A percentile compares a stretch with the other conserved stretches of the same genome.
phyloP scores from a whole-genome alignment of 2,329 filamentous ascomycete species.

The Scedosporium dehoogii region DNA sequence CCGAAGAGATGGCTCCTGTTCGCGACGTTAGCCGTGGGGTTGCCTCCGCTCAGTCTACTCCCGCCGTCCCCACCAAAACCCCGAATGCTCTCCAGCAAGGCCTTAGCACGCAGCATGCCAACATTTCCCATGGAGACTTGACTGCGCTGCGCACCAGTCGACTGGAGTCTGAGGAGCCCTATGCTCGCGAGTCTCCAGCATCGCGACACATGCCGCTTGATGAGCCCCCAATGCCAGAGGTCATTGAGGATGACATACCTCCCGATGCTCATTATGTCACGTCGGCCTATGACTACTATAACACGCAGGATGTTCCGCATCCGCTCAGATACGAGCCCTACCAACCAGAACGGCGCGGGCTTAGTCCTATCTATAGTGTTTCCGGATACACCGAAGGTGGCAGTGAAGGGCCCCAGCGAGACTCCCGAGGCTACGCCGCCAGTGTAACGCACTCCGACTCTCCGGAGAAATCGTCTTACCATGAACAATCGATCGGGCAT shows the following conservation, averaged over 20 bases:
- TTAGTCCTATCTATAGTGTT: constrained; percentile 88
- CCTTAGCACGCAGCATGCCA: constrained; percentile 59
- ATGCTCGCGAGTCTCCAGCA: background rate
- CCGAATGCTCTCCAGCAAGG: constrained; percentile 46
- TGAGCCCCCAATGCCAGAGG: background rate
- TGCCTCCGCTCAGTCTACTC: constrained; percentile 50
- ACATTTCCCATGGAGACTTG: constrained; percentile 50
- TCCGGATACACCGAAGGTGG: constrained; percentile 67
- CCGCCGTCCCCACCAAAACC: constrained; percentile 52
- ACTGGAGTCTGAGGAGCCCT: background rate
- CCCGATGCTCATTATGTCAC: constrained; percentile 36
- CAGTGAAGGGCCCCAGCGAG: constrained; percentile 35
- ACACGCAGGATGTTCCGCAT: constrained; percentile 52
- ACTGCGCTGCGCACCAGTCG: constrained; percentile 41
- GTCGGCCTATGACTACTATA: constrained; percentile 38
- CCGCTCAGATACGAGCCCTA: constrained; percentile 59
- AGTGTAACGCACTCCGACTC: constrained; percentile 51
- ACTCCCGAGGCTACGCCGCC: constrained; percentile 42
- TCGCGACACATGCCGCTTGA: constrained; percentile 9
- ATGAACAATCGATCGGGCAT: constrained; percentile 24
- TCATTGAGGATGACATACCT: constrained; percentile 13
- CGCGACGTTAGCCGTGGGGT: constrained; percentile 54
- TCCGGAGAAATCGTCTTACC: constrained; percentile 44
- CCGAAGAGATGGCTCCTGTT: constrained; percentile 49
- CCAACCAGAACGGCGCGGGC: constrained; percentile 56